These are phyloP conservation scores for Amanita phalloides DNA, from an alignment of 768 basidiomycete species.

Conservation along the genomic window DNA sequence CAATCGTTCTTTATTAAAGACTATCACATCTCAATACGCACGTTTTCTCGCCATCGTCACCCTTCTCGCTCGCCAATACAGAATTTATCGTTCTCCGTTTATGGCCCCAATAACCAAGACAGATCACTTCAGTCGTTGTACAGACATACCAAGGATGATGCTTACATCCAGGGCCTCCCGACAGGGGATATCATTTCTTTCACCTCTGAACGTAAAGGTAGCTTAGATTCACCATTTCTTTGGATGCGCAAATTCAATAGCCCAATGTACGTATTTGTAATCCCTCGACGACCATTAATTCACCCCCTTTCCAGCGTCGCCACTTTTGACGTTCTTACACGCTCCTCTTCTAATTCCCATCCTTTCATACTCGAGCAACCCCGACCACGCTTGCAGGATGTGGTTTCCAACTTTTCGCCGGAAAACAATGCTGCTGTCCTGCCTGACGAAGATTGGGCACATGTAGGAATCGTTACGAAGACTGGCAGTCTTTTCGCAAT, in stretches of 20 bases:
- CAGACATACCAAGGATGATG: conserved; percentile 63
- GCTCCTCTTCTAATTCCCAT: conserved; percentile 17
- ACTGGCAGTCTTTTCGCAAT: conserved; percentile 75
- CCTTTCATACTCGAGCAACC: conserved; percentile 88
- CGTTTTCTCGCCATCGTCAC: conserved; percentile 28
- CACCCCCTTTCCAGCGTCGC: conserved; percentile 47
- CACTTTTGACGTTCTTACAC: conserved; percentile 64
- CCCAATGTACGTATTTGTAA: conserved; percentile 46
- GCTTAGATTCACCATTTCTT: conserved; percentile 27
- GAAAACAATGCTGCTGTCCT: conserved; percentile 18
- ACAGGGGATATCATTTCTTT: conserved; percentile 75
- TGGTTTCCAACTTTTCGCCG: conserved; percentile 49
- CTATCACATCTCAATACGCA: conserved; percentile 81
- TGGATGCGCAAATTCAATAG: conserved; percentile 53
- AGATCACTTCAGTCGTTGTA: conserved; percentile 63
- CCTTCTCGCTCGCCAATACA: conserved; percentile 41
- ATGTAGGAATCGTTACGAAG: conserved; percentile 69
- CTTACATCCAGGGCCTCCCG: conserved; percentile 73
- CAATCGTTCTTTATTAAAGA: conserved; percentile 32
- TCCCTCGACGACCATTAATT: background rate
- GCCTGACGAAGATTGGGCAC: conserved; percentile 55
- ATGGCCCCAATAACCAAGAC: conserved; percentile 89
- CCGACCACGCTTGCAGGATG: conserved; percentile 59
- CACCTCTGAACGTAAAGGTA: conserved; percentile 26
- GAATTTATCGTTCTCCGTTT: conserved; percentile 82